These are phyloP conservation scores for Hypsizygus ulmarius DNA, from an alignment of 1,284 basidiomycete genomes.

Conservation along the genomic window DNA sequence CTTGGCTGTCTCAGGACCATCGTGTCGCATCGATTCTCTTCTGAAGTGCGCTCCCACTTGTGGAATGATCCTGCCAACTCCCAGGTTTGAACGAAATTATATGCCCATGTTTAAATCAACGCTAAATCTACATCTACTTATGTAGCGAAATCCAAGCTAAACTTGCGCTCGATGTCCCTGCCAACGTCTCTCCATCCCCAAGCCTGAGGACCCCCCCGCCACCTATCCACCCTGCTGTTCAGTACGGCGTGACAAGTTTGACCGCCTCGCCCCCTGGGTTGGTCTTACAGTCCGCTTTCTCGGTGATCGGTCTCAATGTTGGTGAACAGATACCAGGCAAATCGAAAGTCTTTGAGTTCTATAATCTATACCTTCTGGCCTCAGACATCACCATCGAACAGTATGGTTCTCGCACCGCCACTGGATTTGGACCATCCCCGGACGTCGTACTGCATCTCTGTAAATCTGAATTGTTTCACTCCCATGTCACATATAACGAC, in stretches of 20 bases:
- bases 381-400: conserved; percentile 30
- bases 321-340: conserved; percentile 27
- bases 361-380: conserved; percentile 39
- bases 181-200: conserved; percentile 10
- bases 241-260: conserved; percentile 21
- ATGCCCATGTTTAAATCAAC: not conserved
- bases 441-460: conserved; percentile 37
- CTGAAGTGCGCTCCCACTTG: too few relatives aligned
- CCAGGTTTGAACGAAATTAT: not conserved
- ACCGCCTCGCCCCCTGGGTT: conserved; percentile 28
- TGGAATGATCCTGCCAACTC: too few relatives aligned
- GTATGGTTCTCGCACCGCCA: conserved; percentile 34
- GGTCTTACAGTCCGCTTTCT: not conserved
- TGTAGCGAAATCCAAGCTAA: conserved; percentile 15
- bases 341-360: conserved; percentile 29
- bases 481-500: conserved; percentile 40
- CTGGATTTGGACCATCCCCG: conserved; percentile 28
- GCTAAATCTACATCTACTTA: not conserved
- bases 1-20: too few relatives aligned
- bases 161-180: conserved; percentile 11
- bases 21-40: too few relatives aligned
- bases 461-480: conserved; percentile 41
- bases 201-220: conserved; percentile 19
- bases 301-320: not conserved
- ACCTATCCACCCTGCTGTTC: conserved; percentile 22